These are phyloP conservation scores for Teunomyces gatunensis DNA, from an alignment of 805 yeast genomes.

Conservation along the genomic window DNA sequence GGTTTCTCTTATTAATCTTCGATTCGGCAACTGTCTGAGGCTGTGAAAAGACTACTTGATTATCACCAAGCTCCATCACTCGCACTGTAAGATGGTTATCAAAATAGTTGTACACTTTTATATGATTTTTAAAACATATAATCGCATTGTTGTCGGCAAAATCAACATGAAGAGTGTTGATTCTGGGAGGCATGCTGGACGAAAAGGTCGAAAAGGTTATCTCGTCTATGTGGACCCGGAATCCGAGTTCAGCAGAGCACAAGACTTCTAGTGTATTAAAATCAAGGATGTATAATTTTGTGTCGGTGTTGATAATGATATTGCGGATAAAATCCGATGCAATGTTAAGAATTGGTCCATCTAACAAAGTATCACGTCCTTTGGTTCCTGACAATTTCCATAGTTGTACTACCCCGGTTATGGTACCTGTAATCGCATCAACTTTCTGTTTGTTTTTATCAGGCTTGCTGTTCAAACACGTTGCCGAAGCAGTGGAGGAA, in stretches of 20 bases:
- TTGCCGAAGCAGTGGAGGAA: constrained; percentile 16
- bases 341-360: constrained; percentile 15
- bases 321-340: constrained; percentile 26
- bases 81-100: constrained; percentile 4
- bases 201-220: constrained; percentile 9
- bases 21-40: constrained; percentile 16
- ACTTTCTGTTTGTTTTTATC: constrained; percentile 23
- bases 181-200: not conserved
- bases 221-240: constrained; percentile 10
- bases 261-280: constrained; percentile 10
- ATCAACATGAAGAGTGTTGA: constrained; percentile 28
- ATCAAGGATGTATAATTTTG: constrained; percentile 17
- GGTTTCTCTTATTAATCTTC: constrained; percentile 15
- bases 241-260: constrained; percentile 14
- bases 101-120: constrained; percentile 24
- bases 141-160: constrained; percentile 30
- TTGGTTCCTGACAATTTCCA: constrained; percentile 26
- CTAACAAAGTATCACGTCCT: constrained; percentile 7
- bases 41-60: constrained; percentile 12
- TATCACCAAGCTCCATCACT: constrained; percentile 11
- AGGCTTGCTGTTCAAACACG: constrained; percentile 13
- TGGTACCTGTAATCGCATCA: constrained; percentile 27
- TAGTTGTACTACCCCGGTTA: constrained; percentile 19
- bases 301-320: constrained; percentile 20
- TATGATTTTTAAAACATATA: constrained; percentile 15